phyloP scores from a whole-genome alignment of 306 rosid genomes.

The Prunus kanzakura region DNA sequence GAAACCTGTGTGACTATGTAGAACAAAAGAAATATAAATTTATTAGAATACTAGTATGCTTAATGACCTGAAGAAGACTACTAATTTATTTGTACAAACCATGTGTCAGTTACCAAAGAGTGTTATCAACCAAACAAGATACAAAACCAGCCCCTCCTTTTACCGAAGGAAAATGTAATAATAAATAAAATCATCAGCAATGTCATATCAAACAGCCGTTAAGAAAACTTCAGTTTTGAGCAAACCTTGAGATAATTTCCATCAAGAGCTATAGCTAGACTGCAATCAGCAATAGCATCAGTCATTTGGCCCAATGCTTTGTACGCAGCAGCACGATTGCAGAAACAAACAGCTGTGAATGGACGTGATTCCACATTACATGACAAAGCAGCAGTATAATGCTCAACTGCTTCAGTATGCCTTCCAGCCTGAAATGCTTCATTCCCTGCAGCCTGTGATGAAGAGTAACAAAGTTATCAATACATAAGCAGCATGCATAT shows the following conservation, averaged over 20 bases:
- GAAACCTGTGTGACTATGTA: neutral
- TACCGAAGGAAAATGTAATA: neutral
- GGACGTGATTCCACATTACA: slow-evolving; percentile 83
- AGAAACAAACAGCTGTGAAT: slow-evolving; percentile 85
- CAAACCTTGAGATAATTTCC: slow-evolving; percentile 79
- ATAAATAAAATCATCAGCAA: slow-evolving; percentile 3
- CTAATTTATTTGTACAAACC: neutral
- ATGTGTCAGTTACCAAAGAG: neutral
- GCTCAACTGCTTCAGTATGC: slow-evolving; percentile 79
- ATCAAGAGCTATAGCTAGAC: slow-evolving; percentile 95
- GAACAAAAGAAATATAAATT: neutral
- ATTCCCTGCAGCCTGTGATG: slow-evolving; percentile 81
- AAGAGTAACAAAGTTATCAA: slow-evolving; percentile 21
- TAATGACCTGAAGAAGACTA: neutral
- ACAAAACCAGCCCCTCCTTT: neutral
- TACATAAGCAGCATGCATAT: neutral
- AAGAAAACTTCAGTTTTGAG: slow-evolving; percentile 22
- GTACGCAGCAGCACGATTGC: slow-evolving; percentile 97
- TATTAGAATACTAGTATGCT: neutral
- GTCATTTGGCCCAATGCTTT: slow-evolving; percentile 85
- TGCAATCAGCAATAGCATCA: slow-evolving; percentile 94
- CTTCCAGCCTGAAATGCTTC: slow-evolving; percentile 93
- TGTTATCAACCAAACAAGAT: neutral
- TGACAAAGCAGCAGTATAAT: slow-evolving; percentile 73
- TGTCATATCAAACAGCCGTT: slow-evolving; percentile 2